These are phyloP conservation scores for Leishmania lainsoni DNA, from an alignment of 208 protist species.

Conservation along the genomic window DNA sequence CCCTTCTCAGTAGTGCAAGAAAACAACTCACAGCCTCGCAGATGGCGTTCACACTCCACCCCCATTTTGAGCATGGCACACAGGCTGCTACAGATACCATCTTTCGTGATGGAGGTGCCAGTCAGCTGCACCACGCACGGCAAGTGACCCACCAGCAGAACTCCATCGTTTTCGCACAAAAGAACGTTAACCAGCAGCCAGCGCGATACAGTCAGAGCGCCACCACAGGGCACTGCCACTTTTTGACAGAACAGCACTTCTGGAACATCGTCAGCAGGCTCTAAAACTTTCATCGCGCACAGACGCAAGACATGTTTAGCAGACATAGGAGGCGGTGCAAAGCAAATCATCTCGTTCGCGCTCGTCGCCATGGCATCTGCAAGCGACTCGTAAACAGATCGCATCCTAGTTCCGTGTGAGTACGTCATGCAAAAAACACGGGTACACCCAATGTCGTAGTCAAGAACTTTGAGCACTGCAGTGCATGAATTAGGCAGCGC, in stretches of 20 bases:
- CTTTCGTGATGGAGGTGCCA: slow-evolving; percentile 8
- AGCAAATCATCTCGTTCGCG: slow-evolving; percentile 9
- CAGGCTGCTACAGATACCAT: slow-evolving; percentile 29
- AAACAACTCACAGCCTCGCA: slow-evolving; percentile 42
- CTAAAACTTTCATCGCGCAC: slow-evolving; percentile 33
- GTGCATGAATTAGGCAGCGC: background rate
- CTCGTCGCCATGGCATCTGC: background rate
- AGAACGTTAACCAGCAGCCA: slow-evolving; percentile 48
- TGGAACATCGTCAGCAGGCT: slow-evolving; percentile 33
- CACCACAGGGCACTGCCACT: background rate
- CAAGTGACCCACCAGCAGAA: slow-evolving; percentile 35
- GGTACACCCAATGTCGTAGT: slow-evolving; percentile 13
- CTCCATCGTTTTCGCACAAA: slow-evolving; percentile 31
- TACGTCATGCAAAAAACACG: slow-evolving; percentile 8
- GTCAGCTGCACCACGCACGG: slow-evolving; percentile 39
- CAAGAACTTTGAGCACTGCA: slow-evolving; percentile 13
- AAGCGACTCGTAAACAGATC: slow-evolving; percentile 1
- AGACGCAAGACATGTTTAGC: slow-evolving; percentile 3
- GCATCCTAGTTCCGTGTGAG: background rate
- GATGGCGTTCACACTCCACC: slow-evolving; percentile 31
- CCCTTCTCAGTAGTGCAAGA: slow-evolving; percentile 18
- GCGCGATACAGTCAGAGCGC: background rate
- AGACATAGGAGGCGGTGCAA: slow-evolving; percentile 25
- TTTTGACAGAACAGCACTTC: slow-evolving; percentile 48
- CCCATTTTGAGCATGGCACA: slow-evolving; percentile 32